Conservation (phyloP, 2,329 filamentous ascomycete genomes). For the Calonectria henricotiae region DNA sequence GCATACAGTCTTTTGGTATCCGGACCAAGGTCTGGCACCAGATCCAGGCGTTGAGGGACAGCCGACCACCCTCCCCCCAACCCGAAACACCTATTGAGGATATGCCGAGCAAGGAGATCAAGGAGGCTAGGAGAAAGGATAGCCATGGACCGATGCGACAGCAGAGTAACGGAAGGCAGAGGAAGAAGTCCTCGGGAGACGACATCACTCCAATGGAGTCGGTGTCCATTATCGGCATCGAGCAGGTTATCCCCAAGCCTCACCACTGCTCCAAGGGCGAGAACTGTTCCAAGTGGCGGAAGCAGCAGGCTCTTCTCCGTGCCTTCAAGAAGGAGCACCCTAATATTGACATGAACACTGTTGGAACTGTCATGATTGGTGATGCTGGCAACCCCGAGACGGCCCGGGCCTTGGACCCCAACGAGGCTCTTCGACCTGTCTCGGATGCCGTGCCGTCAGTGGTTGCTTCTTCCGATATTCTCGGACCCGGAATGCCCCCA, state of each 20-base stretch:
- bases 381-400: conserved; percentile 85
- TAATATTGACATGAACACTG: conserved; percentile 68
- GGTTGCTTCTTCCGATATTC: conserved; percentile 91
- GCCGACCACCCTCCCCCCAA: conserved; percentile 67
- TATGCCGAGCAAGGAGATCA: conserved; percentile 68
- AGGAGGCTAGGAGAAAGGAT: conserved; percentile 63
- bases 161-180: conserved; percentile 61
- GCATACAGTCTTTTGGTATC: conserved; percentile 86
- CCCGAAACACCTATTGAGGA: conserved; percentile 76
- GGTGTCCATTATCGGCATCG: conserved; percentile 92
- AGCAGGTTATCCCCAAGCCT: conserved; percentile 88
- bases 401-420: conserved; percentile 71
- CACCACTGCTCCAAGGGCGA: conserved; percentile 91
- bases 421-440: conserved; percentile 74
- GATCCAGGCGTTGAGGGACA: conserved; percentile 79
- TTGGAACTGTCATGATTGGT: conserved; percentile 83
- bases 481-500: conserved; percentile 80
- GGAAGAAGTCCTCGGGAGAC: conserved; percentile 64
- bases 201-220: conserved; percentile 88
- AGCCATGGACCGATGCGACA: conserved; percentile 56
- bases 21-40: conserved; percentile 86
- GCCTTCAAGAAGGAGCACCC: conserved; percentile 84
- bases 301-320: conserved; percentile 84
- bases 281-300: conserved; percentile 86
- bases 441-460: conserved; percentile 87